Evolutionary conservation across 305 asterid genomes (phyloP).

Genomic region (Stenogyne calaminthoides): DNA sequence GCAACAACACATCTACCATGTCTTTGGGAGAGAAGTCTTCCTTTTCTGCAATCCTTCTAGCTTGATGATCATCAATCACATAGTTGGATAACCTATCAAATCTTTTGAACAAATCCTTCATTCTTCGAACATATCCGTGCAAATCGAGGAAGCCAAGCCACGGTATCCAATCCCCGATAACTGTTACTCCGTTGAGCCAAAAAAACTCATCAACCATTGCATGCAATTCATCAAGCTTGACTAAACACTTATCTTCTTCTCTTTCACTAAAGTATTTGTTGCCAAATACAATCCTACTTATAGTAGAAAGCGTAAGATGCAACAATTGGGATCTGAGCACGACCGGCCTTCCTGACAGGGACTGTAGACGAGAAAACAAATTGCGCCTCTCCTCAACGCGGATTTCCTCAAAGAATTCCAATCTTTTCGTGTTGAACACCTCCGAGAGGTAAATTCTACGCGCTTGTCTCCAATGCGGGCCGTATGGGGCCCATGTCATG

Average conservation of each 20-base stretch:
- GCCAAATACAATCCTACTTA: too few species aligned
- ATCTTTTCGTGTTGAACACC: neutral
- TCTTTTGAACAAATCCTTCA: conserved; percentile 34
- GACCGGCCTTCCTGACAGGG: conserved; percentile 27
- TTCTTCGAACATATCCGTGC: conserved; percentile 42
- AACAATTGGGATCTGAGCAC: conserved; percentile 31
- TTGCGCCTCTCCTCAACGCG: conserved; percentile 31
- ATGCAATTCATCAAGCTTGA: conserved; percentile 10
- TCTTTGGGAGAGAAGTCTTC: too few species aligned
- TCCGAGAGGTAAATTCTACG: too few species aligned
- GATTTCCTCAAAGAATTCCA: conserved; percentile 9
- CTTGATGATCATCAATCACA: conserved; percentile 53
- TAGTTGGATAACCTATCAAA: conserved; percentile 29
- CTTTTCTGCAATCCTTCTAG: too few species aligned
- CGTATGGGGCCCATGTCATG: conserved; percentile 29
- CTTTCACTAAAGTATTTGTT: too few species aligned
- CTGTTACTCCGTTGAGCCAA: conserved; percentile 29
- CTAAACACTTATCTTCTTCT: too few species aligned
- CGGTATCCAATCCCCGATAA: conserved; percentile 48
- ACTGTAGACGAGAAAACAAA: conserved; percentile 25
- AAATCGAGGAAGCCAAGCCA: conserved; percentile 44
- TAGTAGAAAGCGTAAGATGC: conserved; percentile 23
- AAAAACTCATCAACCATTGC: conserved; percentile 38
- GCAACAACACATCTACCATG: too few species aligned
- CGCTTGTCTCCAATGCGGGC: conserved; percentile 28